Evolutionary conservation across 1,284 basidiomycete species (phyloP), one percentile per base, ranked within the genome.

Genomic region (Trametes versicolor): DNA sequence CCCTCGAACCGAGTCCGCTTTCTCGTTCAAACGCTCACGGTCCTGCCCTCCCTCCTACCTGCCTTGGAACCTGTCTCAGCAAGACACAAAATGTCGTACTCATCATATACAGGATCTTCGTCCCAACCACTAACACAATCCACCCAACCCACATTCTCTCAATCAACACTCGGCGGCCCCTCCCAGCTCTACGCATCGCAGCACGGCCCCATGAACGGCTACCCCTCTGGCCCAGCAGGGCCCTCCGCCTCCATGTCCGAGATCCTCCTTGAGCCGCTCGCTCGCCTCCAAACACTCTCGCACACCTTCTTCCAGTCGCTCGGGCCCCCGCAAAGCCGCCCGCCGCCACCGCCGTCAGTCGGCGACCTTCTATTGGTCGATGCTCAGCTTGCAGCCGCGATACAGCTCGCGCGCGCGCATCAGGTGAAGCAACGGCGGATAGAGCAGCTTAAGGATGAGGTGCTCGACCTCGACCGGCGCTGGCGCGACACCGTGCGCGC

Each of bases 361-460:
- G 76, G 82, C 4, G 81, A 87, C 0, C 89, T 94, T 72, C 74
- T 90, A 10, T 76, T 80, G 1, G 88, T 82, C 45, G 92, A 94
- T 71, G 80, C 82, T 10, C 80, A 83, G 3, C 80, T 94, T 21
- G 87, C 90, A 0, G 76, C 77, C 32, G 90, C 90, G 7, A 79
- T 93, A 7, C 84, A 86, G 63, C 78, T 89, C n/a, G 86, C 90
- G 2, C 85, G 89, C 62, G 77, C 80, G 23, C 93, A 94, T 71
- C 92, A 94, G 73, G 83, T 87, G 50, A 89, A 88, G 72, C 92
- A 94, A 73, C 80, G 89, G 58, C 83, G 81, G 64, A 93, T 94
- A 48, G 91, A 93, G 61, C 80, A 81, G 8, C 78, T 94, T 41
- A 87, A 91, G 69, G 76, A 81, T 4, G 91, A 94, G 67, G 87